These are phyloP conservation scores for Trichoderma brevicompactum DNA, from an alignment of 2,329 filamentous ascomycete genomes.

Conservation along the genomic window DNA sequence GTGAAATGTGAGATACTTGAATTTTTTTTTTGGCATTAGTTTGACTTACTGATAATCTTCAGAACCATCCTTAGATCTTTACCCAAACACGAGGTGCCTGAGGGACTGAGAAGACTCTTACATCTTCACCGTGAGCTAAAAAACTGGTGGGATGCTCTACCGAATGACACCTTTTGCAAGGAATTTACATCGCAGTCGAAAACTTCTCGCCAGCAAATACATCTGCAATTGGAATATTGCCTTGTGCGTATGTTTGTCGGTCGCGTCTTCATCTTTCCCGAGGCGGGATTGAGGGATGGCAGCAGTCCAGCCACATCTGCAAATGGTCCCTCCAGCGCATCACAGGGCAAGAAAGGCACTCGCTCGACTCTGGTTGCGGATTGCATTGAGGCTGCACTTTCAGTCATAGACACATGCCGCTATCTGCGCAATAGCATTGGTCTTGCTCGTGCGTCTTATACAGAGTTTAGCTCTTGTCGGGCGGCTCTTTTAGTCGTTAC, in stretches of 20 bases:
- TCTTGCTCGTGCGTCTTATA: constrained; percentile 59
- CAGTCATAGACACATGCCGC: constrained; percentile 55
- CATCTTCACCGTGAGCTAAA: constrained; percentile 29
- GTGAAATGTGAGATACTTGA: constrained; percentile 45
- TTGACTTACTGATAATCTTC: not conserved
- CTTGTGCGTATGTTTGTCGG: constrained; percentile 59
- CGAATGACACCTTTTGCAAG: constrained; percentile 40
- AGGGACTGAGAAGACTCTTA: constrained; percentile 23
- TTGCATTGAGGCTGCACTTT: constrained; percentile 57
- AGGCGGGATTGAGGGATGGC: constrained; percentile 38
- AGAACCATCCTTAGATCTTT: constrained; percentile 17
- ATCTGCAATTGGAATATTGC: constrained; percentile 58
- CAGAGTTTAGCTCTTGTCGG: constrained; percentile 60
- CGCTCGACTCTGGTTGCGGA: constrained; percentile 52
- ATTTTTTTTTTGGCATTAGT: too few species aligned
- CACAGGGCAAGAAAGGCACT: constrained; percentile 39
- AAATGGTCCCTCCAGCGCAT: constrained; percentile 38
- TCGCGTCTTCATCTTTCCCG: constrained; percentile 55
- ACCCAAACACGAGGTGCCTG: constrained; percentile 16
- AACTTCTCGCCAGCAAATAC: constrained; percentile 53
- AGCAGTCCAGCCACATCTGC: constrained; percentile 38
- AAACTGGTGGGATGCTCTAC: constrained; percentile 48
- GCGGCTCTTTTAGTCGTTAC: constrained; percentile 56
- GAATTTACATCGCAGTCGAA: constrained; percentile 48
- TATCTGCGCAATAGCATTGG: constrained; percentile 55